phyloP scores from a whole-genome alignment of 1,284 basidiomycete genomes.

The Sanghuangporus sanghuang region DNA sequence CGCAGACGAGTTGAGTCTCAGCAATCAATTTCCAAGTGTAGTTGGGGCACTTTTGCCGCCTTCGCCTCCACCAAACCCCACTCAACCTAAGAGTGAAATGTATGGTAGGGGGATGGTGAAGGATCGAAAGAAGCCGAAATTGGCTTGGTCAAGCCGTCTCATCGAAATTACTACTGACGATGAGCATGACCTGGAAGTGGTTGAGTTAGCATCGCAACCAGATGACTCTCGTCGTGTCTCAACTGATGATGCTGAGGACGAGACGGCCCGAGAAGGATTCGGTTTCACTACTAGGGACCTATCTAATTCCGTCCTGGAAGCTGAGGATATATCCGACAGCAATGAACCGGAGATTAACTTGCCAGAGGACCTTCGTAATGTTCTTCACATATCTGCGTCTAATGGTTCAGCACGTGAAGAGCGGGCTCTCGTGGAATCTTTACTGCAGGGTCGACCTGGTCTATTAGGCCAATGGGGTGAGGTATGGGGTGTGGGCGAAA shows the following conservation, averaged over 20 bases:
- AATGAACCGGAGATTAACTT: constrained; percentile 42
- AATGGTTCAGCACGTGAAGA: constrained; percentile 39
- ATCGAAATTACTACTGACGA: background rate
- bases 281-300: background rate
- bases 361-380: constrained; percentile 57
- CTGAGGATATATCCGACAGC: background rate
- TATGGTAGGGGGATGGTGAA: constrained; percentile 28
- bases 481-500: constrained; percentile 74
- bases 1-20: background rate
- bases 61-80: constrained; percentile 50
- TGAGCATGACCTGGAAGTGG: constrained; percentile 18
- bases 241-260: background rate
- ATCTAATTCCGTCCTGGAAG: background rate
- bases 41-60: constrained; percentile 43
- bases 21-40: background rate
- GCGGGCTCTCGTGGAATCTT: constrained; percentile 48
- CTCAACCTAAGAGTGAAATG: constrained; percentile 28
- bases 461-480: constrained; percentile 60
- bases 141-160: constrained; percentile 6
- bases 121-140: constrained; percentile 38
- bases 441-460: constrained; percentile 54
- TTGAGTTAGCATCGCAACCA: constrained; percentile 22
- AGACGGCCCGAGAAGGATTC: background rate
- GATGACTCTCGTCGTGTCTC: background rate
- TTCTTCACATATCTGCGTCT: constrained; percentile 53